Conservation (phyloP, 331 rosid genomes). For the Phaseolus coccineus region DNA sequence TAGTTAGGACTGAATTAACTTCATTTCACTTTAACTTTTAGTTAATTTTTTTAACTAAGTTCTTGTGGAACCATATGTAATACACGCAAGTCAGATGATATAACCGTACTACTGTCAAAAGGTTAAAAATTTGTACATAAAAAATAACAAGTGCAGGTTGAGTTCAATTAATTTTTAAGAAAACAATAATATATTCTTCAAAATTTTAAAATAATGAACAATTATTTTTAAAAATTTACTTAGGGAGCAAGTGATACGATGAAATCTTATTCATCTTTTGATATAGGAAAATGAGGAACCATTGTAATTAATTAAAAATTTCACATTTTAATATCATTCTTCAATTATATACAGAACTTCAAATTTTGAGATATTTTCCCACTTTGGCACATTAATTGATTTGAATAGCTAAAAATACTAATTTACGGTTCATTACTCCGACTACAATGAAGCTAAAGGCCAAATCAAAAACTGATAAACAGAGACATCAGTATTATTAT, state of each 20-base stretch:
- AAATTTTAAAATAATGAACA: background rate
- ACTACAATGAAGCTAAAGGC: background rate
- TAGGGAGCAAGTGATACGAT: background rate
- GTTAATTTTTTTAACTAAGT: background rate
- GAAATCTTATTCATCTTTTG: background rate
- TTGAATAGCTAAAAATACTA: background rate
- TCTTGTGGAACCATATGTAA: background rate
- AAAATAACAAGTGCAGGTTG: too few relatives aligned
- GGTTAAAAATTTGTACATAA: too few relatives aligned
- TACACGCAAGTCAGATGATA: background rate
- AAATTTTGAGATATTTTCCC: background rate
- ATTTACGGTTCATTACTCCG: background rate
- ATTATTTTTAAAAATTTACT: background rate
- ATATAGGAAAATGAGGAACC: background rate
- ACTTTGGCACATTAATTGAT: background rate
- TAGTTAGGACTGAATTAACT: background rate
- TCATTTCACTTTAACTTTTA: background rate
- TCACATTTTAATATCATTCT: background rate
- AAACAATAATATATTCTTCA: too few relatives aligned
- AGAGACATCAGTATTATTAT: background rate
- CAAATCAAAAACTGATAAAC: background rate
- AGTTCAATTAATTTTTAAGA: too few relatives aligned
- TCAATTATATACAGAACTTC: background rate
- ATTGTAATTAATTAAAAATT: background rate
- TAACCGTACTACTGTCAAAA: too few relatives aligned